Evolutionary conservation across 2,329 filamentous ascomycete genomes (phyloP).

Genomic region (Chaetomiaceae sp.): DNA sequence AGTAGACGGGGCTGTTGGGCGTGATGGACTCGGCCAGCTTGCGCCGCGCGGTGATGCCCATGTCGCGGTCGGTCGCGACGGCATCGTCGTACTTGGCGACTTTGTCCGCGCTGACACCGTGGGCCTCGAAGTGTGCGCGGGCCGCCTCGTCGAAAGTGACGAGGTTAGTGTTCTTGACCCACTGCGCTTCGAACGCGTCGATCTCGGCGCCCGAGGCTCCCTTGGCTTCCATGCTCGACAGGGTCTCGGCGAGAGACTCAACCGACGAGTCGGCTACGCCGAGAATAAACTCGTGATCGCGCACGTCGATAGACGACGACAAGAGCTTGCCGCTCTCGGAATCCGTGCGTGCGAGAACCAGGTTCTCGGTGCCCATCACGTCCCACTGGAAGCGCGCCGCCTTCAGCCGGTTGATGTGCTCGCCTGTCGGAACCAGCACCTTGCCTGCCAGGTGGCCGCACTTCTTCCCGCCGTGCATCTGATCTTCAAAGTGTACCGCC

Average conservation of each 20-base stretch:
- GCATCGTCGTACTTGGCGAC: slow-evolving; percentile 64
- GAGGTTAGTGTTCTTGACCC: slow-evolving; percentile 82
- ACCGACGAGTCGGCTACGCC: slow-evolving; percentile 71
- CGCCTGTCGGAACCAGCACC: slow-evolving; percentile 85
- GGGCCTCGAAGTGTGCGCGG: slow-evolving; percentile 64
- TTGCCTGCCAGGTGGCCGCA: slow-evolving; percentile 96
- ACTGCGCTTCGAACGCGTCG: slow-evolving; percentile 77
- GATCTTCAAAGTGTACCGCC: slow-evolving; percentile 95
- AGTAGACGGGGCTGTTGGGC: slow-evolving; percentile 61
- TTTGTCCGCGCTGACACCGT: slow-evolving; percentile 57
- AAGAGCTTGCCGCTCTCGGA: slow-evolving; percentile 90
- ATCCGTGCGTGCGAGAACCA: slow-evolving; percentile 92
- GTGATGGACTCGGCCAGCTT: slow-evolving; percentile 64
- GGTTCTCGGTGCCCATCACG: slow-evolving; percentile 91
- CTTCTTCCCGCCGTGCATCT: slow-evolving; percentile 97
- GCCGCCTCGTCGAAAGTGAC: slow-evolving; percentile 92
- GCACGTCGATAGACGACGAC: slow-evolving; percentile 84
- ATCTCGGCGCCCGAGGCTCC: slow-evolving; percentile 78
- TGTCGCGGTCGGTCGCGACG: slow-evolving; percentile 61
- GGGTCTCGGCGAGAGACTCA: slow-evolving; percentile 77
- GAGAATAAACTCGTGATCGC: slow-evolving; percentile 95
- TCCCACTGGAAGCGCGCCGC: slow-evolving; percentile 97
- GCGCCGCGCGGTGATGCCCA: slow-evolving; percentile 75
- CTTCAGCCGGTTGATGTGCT: slow-evolving; percentile 93
- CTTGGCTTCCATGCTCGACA: slow-evolving; percentile 82